Base-by-base conservation (phyloP, 129 eudicot species). In the Scalesia atractyloides region DNA sequence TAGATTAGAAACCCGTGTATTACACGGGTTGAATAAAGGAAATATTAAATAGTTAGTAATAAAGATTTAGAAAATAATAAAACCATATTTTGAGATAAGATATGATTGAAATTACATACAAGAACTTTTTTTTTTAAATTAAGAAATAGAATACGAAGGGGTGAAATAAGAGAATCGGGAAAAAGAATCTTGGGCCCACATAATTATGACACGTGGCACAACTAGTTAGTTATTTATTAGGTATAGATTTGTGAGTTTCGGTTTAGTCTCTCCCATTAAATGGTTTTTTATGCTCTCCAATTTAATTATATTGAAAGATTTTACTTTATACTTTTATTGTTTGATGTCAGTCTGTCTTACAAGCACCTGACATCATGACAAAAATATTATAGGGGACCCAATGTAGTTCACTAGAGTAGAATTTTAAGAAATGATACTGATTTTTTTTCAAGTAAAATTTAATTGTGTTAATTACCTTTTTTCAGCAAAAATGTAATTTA, bases 271-370 rank as follows among this genome's bases (percentile, higher is more conserved):
- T 7, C 20, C 24, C 26, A 36, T 30, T 26, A 48, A 26, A 30
- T 67, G 44, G 61, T 10, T 49, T 30, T 49, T n/a, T 50, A 4
- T 14, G 26, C 73, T 48, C 5, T 49, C 24, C n/a, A n/a, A 68
- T 24, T n/a, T 50, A n/a, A 68, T 22, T 22, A 66, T 20, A 66
- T 26, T 30, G 46, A 49, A 68, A 49, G 39, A 60, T 14, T 68
- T 68, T 26, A 68, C 56, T 50, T 49, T 48, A 36, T 39, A 10
- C 33, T 43, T 24, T 47, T 59, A 41, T 20, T 60, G 7, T 59
- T n/a, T 59, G 30, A 10, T 72, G 68, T 16, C 59, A 16, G 18
- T 51, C 33, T 15, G 24, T 74, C 52, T 47, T 68, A 22, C 72
- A 50, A 18, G 72, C 46, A 18, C 12, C 64, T 66, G 20, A 22